Evolutionary conservation across 2,329 filamentous ascomycete species (phyloP).

Genomic region (Colletotrichum cuscutae): DNA sequence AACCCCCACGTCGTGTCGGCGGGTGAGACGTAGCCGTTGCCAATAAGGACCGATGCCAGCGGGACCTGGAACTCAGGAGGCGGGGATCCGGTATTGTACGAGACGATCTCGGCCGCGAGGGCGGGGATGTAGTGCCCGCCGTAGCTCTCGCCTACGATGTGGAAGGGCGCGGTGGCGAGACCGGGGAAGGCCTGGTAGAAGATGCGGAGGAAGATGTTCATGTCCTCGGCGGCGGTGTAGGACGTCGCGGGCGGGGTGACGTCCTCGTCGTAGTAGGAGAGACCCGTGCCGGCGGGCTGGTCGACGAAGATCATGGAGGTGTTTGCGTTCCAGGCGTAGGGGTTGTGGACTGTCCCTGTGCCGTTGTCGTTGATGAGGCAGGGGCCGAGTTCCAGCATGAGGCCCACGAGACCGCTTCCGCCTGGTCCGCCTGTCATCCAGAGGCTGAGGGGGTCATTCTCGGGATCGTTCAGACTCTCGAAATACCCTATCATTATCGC

Average conservation of each 20-base stretch:
- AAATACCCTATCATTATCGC: slow-evolving; percentile 38
- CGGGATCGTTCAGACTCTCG: slow-evolving; percentile 41
- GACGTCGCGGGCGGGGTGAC: slow-evolving; percentile 47
- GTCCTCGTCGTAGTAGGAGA: slow-evolving; percentile 53
- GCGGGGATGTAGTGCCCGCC: slow-evolving; percentile 60
- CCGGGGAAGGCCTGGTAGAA: slow-evolving; percentile 58
- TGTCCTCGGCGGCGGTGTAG: slow-evolving; percentile 55
- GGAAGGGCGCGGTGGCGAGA: slow-evolving; percentile 48
- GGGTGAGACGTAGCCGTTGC: slow-evolving; percentile 53
- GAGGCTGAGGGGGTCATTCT: slow-evolving; percentile 55
- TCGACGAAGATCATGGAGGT: slow-evolving; percentile 54
- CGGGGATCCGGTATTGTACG: slow-evolving; percentile 53
- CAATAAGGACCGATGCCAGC: slow-evolving; percentile 55
- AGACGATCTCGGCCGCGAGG: slow-evolving; percentile 53
- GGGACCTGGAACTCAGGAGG: slow-evolving; percentile 50
- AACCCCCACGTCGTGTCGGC: slow-evolving; percentile 35
- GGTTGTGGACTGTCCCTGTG: slow-evolving; percentile 32
- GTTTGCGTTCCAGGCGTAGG: slow-evolving; percentile 37
- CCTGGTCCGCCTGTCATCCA: slow-evolving; percentile 71
- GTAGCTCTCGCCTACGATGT: slow-evolving; percentile 61
- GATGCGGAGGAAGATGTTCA: slow-evolving; percentile 59
- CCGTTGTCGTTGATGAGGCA: slow-evolving; percentile 32
- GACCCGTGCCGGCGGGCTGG: slow-evolving; percentile 68
- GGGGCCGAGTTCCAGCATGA: slow-evolving; percentile 35
- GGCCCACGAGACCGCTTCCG: slow-evolving; percentile 56